phyloP scores from a whole-genome alignment of 2,329 filamentous ascomycete species.

The Fusarium camptoceras region DNA sequence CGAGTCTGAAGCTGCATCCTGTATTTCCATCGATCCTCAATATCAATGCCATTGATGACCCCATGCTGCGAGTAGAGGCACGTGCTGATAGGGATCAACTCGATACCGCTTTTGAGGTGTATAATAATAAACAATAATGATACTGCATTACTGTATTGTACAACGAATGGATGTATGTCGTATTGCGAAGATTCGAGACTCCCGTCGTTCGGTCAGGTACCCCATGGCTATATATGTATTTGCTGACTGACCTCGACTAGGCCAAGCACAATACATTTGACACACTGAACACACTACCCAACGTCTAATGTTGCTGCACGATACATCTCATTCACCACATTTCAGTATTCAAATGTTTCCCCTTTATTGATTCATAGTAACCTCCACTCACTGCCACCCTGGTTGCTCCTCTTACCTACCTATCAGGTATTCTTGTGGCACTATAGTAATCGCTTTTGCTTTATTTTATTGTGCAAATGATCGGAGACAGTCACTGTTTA shows the following conservation, averaged over 20 bases:
- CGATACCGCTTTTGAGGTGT: slow-evolving; percentile 27
- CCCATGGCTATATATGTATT: neutral
- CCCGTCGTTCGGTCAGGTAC: neutral
- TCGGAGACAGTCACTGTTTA: slow-evolving; percentile 52
- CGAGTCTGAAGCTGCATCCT: slow-evolving; percentile 33
- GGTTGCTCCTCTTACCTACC: neutral
- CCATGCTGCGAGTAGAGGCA: slow-evolving; percentile 38
- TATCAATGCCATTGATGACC: slow-evolving; percentile 27
- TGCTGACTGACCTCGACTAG: neutral
- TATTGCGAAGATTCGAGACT: neutral
- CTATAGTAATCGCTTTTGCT: neutral
- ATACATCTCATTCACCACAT: slow-evolving; percentile 19
- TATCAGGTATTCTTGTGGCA: neutral
- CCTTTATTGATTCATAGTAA: neutral
- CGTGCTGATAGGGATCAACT: slow-evolving; percentile 40
- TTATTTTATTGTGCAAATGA: neutral
- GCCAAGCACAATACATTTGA: neutral
- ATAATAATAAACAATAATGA: slow-evolving; percentile 16
- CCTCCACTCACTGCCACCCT: neutral
- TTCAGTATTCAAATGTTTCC: neutral
- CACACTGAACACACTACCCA: neutral
- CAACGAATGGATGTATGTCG: neutral
- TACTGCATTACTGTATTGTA: slow-evolving; percentile 8
- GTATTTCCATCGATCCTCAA: slow-evolving; percentile 8
- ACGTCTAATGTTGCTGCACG: slow-evolving; percentile 4